Evolutionary conservation across 2,329 filamentous ascomycete genomes (phyloP), one percentile per base, ranked within the genome.

Genomic region (Ophiocordyceps camponoti-rufipedis): DNA sequence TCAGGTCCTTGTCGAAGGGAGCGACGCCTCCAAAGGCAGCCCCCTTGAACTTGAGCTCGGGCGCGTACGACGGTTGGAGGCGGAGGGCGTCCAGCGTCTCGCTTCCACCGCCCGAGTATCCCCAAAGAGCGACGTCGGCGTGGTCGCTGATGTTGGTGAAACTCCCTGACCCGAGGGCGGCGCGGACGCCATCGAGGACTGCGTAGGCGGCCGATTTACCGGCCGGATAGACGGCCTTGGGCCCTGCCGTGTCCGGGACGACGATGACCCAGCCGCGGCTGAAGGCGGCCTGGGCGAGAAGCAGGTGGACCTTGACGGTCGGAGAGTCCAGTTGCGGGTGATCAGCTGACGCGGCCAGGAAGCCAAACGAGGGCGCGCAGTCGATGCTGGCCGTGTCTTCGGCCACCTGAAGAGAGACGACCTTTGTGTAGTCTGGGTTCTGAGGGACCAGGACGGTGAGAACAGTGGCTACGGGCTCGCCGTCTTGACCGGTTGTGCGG

Each of bases 201-300:
- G 64, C 61, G 32, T 70, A 58, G 0, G 65, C 67, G 5, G 61
- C 61, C 13, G 62, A 56, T 5, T 57, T 54, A 41, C 64, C 64
- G 8, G 64, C 62, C 0, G 60, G 52, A 49, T 66, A 72, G 2
- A 65, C 60, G 2, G 65, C 67, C 14, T 54, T 54, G 4, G 65
- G 64, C 0, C 67, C 67, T 46, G 68, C 60, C 45, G 62, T 66
- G 50, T 73, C 70, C 0, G 70, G 68, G 58, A 67, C 54, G 14
- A 62, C 65, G 23, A 74, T 64, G 18, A 65, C 56, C 67, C 67
- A 72, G 7, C 68, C 68, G 50, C 58, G 47, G 6, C 58, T 55
- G 2, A 73, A 61, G 6, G 49, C 50, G 1, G 47, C 49, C 38
- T 57, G 49, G 7, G 53, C 44, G 12, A 56, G 50, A 6, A 56